Conservation (phyloP, 768 basidiomycete species). For the Sporobolomyces phaffii region DNA sequence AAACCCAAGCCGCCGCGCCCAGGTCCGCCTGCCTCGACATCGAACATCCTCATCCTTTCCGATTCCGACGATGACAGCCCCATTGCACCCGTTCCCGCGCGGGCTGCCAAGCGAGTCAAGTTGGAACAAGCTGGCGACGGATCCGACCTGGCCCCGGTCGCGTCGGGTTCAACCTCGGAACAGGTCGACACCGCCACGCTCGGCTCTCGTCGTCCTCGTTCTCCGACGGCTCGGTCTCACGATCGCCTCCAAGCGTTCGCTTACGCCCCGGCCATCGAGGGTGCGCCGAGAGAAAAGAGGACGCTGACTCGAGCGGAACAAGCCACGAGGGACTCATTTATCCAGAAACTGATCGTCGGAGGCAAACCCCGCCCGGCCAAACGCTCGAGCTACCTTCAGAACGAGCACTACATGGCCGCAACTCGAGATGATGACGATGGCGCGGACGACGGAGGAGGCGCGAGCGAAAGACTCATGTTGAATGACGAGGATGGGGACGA, state of each 20-base stretch:
- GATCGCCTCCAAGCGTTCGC: conserved; percentile 10
- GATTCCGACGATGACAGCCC: conserved; percentile 17
- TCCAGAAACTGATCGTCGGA: conserved; percentile 7
- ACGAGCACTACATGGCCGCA: conserved; percentile 34
- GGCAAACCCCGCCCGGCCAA: not conserved
- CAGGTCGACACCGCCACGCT: not conserved
- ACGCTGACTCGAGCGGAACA: not conserved
- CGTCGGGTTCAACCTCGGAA: not conserved
- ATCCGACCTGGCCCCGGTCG: not conserved
- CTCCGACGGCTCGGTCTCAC: not conserved
- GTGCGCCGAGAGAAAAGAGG: not conserved
- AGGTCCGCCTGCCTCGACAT: not conserved
- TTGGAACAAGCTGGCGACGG: not conserved
- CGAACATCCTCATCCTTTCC: conserved; percentile 7
- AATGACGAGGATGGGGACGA: not conserved
- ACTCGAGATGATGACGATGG: conserved; percentile 39
- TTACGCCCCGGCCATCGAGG: not conserved
- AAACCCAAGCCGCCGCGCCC: not conserved
- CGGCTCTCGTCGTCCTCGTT: not conserved
- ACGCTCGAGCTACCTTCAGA: conserved; percentile 19
- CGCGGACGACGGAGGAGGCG: not conserved
- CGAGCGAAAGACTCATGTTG: not conserved
- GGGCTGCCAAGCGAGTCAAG: conserved; percentile 17
- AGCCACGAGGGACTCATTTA: conserved; percentile 9
- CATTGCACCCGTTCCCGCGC: not conserved